These are phyloP conservation scores for Umbellularia californica DNA, from an alignment of 164 flowering plant genomes.

Conservation along the genomic window DNA sequence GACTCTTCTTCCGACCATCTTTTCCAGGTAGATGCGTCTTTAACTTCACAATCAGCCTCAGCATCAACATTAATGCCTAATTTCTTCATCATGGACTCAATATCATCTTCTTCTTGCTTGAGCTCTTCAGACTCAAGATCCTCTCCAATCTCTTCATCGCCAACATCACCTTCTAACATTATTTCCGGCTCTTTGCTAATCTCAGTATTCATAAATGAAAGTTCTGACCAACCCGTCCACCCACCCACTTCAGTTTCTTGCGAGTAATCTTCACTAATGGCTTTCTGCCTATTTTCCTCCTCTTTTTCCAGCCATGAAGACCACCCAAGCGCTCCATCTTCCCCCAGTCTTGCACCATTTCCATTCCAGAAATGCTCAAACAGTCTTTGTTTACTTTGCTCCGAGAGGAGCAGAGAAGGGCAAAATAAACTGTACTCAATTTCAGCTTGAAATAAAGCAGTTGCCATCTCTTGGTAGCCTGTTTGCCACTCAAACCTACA, in stretches of 20 bases:
- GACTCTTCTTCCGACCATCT: constrained; percentile 86
- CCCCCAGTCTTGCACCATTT: constrained; percentile 82
- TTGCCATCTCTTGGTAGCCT: constrained; percentile 89
- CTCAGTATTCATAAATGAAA: constrained; percentile 30
- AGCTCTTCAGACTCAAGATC: constrained; percentile 37
- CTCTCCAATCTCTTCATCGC: constrained; percentile 35
- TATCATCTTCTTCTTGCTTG: constrained; percentile 57
- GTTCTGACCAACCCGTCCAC: constrained; percentile 96
- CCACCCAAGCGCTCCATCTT: constrained; percentile 97
- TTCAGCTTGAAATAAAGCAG: constrained; percentile 87
- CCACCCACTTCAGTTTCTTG: constrained; percentile 64
- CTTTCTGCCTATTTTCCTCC: constrained; percentile 72
- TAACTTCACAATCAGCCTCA: constrained; percentile 52
- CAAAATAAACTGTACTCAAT: constrained; percentile 78
- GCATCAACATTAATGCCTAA: constrained; percentile 71
- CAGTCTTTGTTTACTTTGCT: constrained; percentile 73
- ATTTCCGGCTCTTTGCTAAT: constrained; percentile 14
- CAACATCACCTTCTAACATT: constrained; percentile 18
- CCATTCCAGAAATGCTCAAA: constrained; percentile 96
- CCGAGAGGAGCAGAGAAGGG: constrained; percentile 69
- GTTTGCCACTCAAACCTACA: constrained; percentile 97
- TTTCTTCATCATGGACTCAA: constrained; percentile 64
- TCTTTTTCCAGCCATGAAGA: constrained; percentile 84
- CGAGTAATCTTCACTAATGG: constrained; percentile 37
- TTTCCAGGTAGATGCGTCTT: constrained; percentile 65